Evolutionary conservation across 495 filamentous ascomycete species (phyloP), one percentile per base, ranked within the genome.

Genomic region (Podospora pseudopauciseta): DNA sequence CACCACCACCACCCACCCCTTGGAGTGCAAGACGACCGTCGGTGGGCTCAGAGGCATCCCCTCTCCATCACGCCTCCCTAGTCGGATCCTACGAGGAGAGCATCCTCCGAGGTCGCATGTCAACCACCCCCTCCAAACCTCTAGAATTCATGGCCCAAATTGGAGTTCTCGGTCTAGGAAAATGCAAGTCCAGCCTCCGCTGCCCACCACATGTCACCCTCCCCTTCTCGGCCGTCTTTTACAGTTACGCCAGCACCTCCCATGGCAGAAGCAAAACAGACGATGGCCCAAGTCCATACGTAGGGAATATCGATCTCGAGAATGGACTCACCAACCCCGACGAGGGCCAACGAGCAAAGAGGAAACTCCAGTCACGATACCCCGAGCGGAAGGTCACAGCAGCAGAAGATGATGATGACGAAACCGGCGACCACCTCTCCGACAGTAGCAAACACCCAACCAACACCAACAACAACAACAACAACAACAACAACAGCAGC

Each of bases 1-100:
- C 88, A 1, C 86, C 88, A 1, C 89, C 90, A 64, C 85, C 86
- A 6, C 86, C 88, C n/a, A 74, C 76, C 2, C 78, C 82, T n/a
- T 72, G 85, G 4, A 84, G 85, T 11, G 77, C 86, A 20, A 85
- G 92, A 64, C 82, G 91, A 53, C 90, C 90, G 1, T 96, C 93
- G 0, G 83, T 90, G 66, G 84, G 87, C 53, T 90, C 91, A 2
- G 94, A 97, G 20, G 78, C 82, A 18, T 91, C 92, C 16, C 86
- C 92, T 2, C 83, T 94, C 23, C 90, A 92, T 32, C 92, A 94
- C 80, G 94, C 94, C 27, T 91, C 94, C 4, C 93, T 99, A 90
- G 95, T 99, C 19, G 95, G 95, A 0, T 97, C 95, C 3, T 99
- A 97, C 72, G 95, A 99, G 77, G 95, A 99, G 78, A 97, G 92